Evolutionary conservation across 2,329 filamentous ascomycete species (phyloP), one percentile per base, ranked within the genome.

Genomic region (Cordyceps cateniannulata): DNA sequence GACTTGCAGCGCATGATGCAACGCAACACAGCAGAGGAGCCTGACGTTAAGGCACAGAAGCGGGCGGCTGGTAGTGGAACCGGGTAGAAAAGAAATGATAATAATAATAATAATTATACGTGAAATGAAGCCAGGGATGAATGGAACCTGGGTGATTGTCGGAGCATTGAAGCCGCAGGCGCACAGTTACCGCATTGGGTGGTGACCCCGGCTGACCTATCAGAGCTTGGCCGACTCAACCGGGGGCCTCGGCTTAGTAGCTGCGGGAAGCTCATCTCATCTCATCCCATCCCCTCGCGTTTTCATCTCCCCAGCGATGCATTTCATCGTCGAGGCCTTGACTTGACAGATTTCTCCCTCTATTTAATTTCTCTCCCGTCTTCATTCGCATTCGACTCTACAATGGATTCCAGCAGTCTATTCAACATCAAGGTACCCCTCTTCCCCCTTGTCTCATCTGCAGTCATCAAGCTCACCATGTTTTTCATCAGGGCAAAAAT

Each of bases 381-480:
- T 8, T 10, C 16, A 25, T 27, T 14, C 16, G 9, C 12, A 10
- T 20, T 16, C 38, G 24, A 14, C 25, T 16, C 9, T 5, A 16
- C 44, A 1, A 57, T 57, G 54, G 54, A 57, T 40, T 40, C 54
- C 16, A 9, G 9, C 10, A 79, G 65, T 63, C 75, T 87, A 42
- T 86, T 86, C 68, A 75, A 81, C 65, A 82, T 87, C 66, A 82
- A 85, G 78, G 84, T 85, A 68, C 66, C n/a, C n/a, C n/a, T n/a
- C 72, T 64, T 47, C 10, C 35, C 44, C 48, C 22, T 5, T 62
- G n/a, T 27, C 9, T 56, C 45, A 38, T 18, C 44, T 35, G 14
- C 0, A 22, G 16, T 25, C 7, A 12, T 25, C 27, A 48, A 58
- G 35, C 55, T 52, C 29, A 54, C 50, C 18, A 25, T 47, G 3